These are phyloP conservation scores for Tarenaya hassleriana DNA, from an alignment of 345 rosid genomes.

Conservation along the genomic window DNA sequence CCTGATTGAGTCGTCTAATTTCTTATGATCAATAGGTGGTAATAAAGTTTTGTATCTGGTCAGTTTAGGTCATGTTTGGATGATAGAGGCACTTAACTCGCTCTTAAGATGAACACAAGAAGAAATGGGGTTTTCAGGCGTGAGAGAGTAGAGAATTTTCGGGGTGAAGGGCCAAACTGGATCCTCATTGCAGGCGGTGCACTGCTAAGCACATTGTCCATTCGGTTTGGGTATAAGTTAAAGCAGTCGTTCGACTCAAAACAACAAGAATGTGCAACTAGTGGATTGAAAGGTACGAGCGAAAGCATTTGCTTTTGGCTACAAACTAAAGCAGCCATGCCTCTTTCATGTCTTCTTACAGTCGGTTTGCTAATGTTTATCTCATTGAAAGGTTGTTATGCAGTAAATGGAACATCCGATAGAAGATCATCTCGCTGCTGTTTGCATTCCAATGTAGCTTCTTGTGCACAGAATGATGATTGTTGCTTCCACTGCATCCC, in stretches of 20 bases:
- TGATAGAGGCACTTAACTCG: slow-evolving; percentile 28
- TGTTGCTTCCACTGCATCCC: slow-evolving; percentile 26
- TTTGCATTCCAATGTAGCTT: slow-evolving; percentile 19
- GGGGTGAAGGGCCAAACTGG: slow-evolving; percentile 80
- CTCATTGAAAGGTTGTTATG: slow-evolving; percentile 22
- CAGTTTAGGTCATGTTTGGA: slow-evolving; percentile 52
- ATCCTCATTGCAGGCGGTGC: slow-evolving; percentile 91
- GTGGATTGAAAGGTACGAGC: slow-evolving; percentile 34
- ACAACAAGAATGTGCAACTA: slow-evolving; percentile 41
- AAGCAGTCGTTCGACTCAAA: slow-evolving; percentile 61
- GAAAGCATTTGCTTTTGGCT: no score
- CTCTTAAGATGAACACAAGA: slow-evolving; percentile 58
- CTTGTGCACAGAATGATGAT: slow-evolving; percentile 16
- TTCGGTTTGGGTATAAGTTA: slow-evolving; percentile 86
- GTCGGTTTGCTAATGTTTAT: background rate
- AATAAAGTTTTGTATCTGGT: slow-evolving; percentile 16
- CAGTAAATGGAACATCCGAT: slow-evolving; percentile 28
- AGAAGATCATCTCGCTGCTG: slow-evolving; percentile 27
- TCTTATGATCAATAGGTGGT: background rate
- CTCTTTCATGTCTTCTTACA: slow-evolving; percentile 1
- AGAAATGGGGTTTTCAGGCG: slow-evolving; percentile 41
- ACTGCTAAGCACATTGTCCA: slow-evolving; percentile 80
- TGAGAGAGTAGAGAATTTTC: slow-evolving; percentile 40
- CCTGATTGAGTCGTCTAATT: no score
- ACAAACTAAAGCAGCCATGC: background rate